phyloP scores from a whole-genome alignment of 805 yeast species.

The Ogataea siamensis region DNA sequence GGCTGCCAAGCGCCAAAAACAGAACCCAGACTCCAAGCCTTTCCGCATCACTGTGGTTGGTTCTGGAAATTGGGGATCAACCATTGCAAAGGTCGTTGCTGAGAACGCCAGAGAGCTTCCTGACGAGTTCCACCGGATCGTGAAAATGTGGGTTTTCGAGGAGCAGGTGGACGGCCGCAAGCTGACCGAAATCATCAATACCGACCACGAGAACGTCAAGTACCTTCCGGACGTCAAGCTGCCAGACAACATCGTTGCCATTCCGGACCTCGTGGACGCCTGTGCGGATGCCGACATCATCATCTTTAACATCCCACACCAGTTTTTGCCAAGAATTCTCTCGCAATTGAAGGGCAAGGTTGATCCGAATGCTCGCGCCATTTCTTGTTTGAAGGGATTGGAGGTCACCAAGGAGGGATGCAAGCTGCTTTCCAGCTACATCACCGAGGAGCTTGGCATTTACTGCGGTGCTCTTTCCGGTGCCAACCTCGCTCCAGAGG shows the following conservation, averaged over 20 bases:
- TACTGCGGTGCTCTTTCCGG: slow-evolving; percentile 97
- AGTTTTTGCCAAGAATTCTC: slow-evolving; percentile 79
- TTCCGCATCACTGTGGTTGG: slow-evolving; percentile 78
- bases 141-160: slow-evolving; percentile 96
- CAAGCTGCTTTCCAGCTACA: slow-evolving; percentile 73
- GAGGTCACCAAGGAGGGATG: slow-evolving; percentile 86
- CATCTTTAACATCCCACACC: slow-evolving; percentile 96
- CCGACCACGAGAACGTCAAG: slow-evolving; percentile 88
- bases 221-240: slow-evolving; percentile 86
- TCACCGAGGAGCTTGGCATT: slow-evolving; percentile 77
- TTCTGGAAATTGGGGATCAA: slow-evolving; percentile 98
- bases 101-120: slow-evolving; percentile 79
- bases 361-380: slow-evolving; percentile 71
- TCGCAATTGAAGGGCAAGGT: slow-evolving; percentile 75
- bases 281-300: slow-evolving; percentile 81
- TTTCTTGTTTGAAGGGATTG: slow-evolving; percentile 94
- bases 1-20: slow-evolving; percentile 18
- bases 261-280: slow-evolving; percentile 75
- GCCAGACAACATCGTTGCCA: slow-evolving; percentile 85
- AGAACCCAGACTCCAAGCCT: slow-evolving; percentile 27
- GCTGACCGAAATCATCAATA: slow-evolving; percentile 87
- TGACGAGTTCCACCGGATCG: slow-evolving; percentile 65
- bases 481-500: slow-evolving; percentile 96
- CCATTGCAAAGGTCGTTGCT: slow-evolving; percentile 92
- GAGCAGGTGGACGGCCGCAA: slow-evolving; percentile 76